Base-by-base conservation (phyloP, 2,329 filamentous ascomycete genomes). In the Gyromitra esculenta region DNA sequence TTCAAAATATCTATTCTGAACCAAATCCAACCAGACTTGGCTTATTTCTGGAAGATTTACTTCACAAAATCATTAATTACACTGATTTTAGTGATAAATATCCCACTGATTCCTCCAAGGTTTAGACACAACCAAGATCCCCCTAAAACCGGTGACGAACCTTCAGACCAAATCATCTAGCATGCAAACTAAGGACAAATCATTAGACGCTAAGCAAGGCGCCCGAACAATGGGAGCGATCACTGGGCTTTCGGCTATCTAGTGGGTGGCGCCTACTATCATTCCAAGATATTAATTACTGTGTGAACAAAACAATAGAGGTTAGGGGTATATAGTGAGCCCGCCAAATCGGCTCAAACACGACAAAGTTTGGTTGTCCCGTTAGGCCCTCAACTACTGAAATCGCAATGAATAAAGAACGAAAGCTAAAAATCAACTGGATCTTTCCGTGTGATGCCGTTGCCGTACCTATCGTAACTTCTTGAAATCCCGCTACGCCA, bases 401-500 rank as follows among this genome's bases (percentile, higher is more conserved):
- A 13, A 50, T n/a, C 18, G 11, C 25, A 63, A 45, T 7, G 45
- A 52, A 31, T 37, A 15, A 48, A 70, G 37, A 39, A 43, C 13
- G 41, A 65, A 56, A 52, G 62, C 21, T 21, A 45, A 64, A 60
- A 39, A 52, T 50, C 59, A 65, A 39, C 13, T 64, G 21, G 59
- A 52, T 39, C 13, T 57, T 43, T 69, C 50, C 56, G 41, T 63
- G 48, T 63, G 57, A 52, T 67, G 31, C 50, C 59, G 41, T 50
- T 48, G 52, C 48, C 65, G 48, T 70, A 37, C 56, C 48, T 60
- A 57, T 69, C 72, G 50, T 71, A 59, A 71, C 39, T 52, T 48
- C 59, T 59, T 56, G 25, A 75, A 69, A 74, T 63, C 41, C 71
- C 65, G 43, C 59, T 71, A 62, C 74, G 65, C 75, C 70, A 64